Conservation (phyloP, 305 asterid genomes). For the Solanum hybrid region DNA sequence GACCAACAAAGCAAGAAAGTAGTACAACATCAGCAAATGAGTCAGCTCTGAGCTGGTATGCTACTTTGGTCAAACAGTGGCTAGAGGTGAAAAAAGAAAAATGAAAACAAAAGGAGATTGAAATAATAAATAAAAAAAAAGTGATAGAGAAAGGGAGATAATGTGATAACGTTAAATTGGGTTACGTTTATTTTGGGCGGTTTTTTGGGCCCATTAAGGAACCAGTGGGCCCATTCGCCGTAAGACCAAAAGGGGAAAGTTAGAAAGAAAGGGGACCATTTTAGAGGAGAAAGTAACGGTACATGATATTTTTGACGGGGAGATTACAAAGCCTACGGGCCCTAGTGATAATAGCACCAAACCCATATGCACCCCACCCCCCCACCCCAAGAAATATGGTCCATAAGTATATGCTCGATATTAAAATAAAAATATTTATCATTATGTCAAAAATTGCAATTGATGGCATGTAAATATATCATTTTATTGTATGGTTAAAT, state of each 20-base stretch:
- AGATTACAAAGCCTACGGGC: not conserved
- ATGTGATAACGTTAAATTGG: constrained; percentile 8
- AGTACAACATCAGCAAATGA: not conserved
- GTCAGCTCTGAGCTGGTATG: not conserved
- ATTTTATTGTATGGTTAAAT: no score
- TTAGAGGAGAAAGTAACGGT: constrained; percentile 17
- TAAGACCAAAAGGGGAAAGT: constrained; percentile 11
- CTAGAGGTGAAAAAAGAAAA: not conserved
- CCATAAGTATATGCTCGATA: not conserved
- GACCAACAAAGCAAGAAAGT: not conserved
- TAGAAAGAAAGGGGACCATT: constrained; percentile 12
- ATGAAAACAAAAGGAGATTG: not conserved
- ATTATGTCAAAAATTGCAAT: not conserved
- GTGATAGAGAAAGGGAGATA: not conserved
- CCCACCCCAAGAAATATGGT: not conserved
- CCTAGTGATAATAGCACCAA: not conserved
- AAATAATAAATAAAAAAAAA: not conserved
- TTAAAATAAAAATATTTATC: not conserved
- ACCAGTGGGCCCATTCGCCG: constrained; percentile 13
- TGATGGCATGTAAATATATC: not conserved
- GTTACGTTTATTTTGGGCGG: constrained; percentile 10
- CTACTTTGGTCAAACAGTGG: constrained; percentile 6
- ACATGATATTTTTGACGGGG: constrained; percentile 10
- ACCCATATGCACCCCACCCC: not conserved
- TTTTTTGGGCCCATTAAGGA: not conserved